Evolutionary conservation across 345 rosid genomes (phyloP), one percentile per base, ranked within the genome.

Genomic region (Eucalyptus guilfoylei): DNA sequence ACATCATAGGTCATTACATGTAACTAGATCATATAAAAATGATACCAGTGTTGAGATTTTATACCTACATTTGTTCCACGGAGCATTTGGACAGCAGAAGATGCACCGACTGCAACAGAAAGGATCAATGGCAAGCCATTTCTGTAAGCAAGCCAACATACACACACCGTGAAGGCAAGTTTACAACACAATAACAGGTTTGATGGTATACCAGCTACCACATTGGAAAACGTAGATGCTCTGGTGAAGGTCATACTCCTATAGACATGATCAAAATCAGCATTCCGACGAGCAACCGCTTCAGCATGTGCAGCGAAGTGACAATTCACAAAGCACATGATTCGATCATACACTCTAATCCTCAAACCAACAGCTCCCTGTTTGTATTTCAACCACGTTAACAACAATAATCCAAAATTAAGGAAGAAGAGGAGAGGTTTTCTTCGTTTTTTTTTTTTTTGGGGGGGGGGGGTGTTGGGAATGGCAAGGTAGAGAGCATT

Each of bases 281-380:
- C 96, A 91, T 96, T 96, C 85, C 97, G 93, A 32, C 95, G 93
- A 85, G 92, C 91, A 49, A 95, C 95, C 88, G 96, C 98, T 91
- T 96, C 98, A 89, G 94, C 86, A 91, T 96, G 98, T 52, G 98
- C 98, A 49, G 98, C 98, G 88, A 96, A 90, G 91, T 96, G 98
- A 92, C 98, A 96, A 91, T 96, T 96, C 72, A 95, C 95, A 88
- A 96, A 94, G 94, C 96, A 94, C 88, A 96, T 93, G 91, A 91
- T 92, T 91, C 97, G 91, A 88, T 95, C 96, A 55, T 90, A 93
- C 52, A 96, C 96, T 91, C 97, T 93, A 30, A 96, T 94, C 91
- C 96, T 96, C 94, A 96, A 90, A 60, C 96, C 98, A 76, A 96
- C 98, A 88, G 96, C 98, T 91, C 98, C 98, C 98, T 96, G 95